Percentiles rank a stretch among this genome's conserved stretches.
Conservation (phyloP, 2,329 filamentous ascomycete genomes). For the Aspergillus novoparasiticus region DNA sequence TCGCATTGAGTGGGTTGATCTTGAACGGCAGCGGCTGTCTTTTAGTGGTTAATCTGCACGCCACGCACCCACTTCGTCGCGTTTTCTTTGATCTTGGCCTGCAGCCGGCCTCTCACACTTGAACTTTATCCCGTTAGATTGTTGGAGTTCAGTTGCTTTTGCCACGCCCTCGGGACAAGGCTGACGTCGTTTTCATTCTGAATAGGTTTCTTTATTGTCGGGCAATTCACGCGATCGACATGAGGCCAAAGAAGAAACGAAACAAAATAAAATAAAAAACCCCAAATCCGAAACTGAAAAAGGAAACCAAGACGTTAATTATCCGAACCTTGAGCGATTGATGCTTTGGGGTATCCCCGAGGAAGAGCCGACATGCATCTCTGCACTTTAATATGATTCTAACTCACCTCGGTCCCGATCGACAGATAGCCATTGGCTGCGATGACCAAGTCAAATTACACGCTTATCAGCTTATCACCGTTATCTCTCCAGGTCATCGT, state of each 20-base stretch:
- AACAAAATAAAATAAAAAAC: neutral
- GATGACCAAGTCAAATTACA: constrained; percentile 36
- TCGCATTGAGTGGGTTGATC: neutral
- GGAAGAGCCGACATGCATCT: neutral
- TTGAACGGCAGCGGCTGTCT: neutral
- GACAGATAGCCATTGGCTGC: constrained; percentile 11
- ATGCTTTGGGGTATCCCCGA: neutral
- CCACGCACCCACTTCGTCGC: constrained; percentile 14
- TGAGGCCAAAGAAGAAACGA: neutral
- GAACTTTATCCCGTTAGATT: constrained; percentile 10
- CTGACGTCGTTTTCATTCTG: neutral
- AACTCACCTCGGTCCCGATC: constrained; percentile 2
- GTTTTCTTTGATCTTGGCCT: constrained; percentile 9
- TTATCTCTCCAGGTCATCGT: constrained; percentile 22
- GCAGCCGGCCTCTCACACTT: neutral
- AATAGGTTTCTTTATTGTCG: neutral
- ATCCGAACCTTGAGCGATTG: neutral
- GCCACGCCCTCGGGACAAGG: constrained; percentile 5
- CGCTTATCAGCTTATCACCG: constrained; percentile 28
- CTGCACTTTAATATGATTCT: neutral
- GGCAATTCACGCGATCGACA: neutral
- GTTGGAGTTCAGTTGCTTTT: constrained; percentile 12
- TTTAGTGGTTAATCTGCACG: constrained; percentile 6
- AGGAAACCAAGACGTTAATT: neutral
- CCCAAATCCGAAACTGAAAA: neutral